A percentile compares a stretch with the other conserved stretches of the same genome.
phyloP scores from a whole-genome alignment of 805 yeast species.

The Candida parachauliodes region DNA sequence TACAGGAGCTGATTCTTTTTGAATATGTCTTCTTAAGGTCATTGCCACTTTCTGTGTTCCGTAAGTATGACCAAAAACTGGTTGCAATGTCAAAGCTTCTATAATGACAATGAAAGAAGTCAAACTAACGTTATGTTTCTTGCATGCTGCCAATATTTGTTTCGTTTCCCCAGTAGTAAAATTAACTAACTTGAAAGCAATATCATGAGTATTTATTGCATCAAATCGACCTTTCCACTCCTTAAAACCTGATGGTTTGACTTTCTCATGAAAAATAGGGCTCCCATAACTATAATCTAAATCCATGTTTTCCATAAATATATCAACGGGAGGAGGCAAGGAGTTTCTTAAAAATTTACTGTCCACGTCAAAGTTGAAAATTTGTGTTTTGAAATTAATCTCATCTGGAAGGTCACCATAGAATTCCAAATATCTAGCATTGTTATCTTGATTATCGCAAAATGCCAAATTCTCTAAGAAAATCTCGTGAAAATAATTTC shows the following conservation, averaged over 20 bases:
- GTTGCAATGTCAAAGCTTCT: conserved; percentile 24
- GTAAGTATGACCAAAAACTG: conserved; percentile 24
- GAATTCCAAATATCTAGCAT: conserved; percentile 5
- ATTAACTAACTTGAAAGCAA: conserved; percentile 25
- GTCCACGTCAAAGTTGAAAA: conserved; percentile 24
- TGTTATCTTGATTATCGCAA: conserved; percentile 8
- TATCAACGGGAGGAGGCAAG: conserved; percentile 35
- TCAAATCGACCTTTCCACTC: conserved; percentile 31
- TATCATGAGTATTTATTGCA: conserved; percentile 12
- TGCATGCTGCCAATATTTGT: conserved; percentile 24
- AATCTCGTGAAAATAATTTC: conserved; percentile 30
- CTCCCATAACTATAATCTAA: conserved; percentile 25
- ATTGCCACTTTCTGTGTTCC: conserved; percentile 27
- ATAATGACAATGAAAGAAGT: conserved; percentile 28
- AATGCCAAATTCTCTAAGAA: conserved; percentile 25
- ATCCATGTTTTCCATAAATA: conserved; percentile 21
- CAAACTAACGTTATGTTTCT: conserved; percentile 25
- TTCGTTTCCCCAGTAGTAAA: conserved; percentile 22
- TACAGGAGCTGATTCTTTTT: conserved; percentile 10
- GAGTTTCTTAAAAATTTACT: conserved; percentile 17
- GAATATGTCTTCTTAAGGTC: conserved; percentile 27
- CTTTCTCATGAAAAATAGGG: conserved; percentile 20
- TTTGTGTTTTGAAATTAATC: conserved; percentile 9
- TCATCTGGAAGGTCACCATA: conserved; percentile 16
- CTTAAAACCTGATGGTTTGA: conserved; percentile 16